Evolutionary conservation across 1,284 basidiomycete genomes (phyloP), one percentile per base, ranked within the genome.

Genomic region (Puccinia hordei): DNA sequence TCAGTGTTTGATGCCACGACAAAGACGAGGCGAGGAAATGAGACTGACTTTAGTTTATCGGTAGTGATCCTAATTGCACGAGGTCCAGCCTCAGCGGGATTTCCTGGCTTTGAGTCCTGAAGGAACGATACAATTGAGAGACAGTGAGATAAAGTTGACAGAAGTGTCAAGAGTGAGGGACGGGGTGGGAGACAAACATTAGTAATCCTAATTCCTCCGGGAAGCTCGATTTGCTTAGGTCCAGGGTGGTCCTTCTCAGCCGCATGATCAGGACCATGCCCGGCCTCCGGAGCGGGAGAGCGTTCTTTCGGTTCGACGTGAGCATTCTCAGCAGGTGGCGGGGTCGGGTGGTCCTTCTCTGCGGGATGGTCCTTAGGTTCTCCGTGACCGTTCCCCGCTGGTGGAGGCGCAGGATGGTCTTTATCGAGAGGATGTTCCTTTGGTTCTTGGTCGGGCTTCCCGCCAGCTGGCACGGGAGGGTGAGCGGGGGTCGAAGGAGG

Each of bases 41-140:
- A 63, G 61, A 63, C 61, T 5, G 17, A 63, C 35, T 63, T 63
- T 33, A 63, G 33, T 41, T 63, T 63, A 35, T 63, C 61, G 35
- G 35, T 33, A 2, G 61, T 63, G 35, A 63, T 63, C 30, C 61
- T 30, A 19, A 63, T 63, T 38, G 27, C 22, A 24, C 24, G 53
- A 55, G 53, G 53, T 55, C 53, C 53, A 55, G 53, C 53, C n/a
- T 55, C 61, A 17, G 61, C 35, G 2, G 61, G 33, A 8, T 63
- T 63, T 30, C 61, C 61, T 4, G 35, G 9, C 30, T 63, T 63
- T 17, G 61, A 17, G 35, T 63, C 61, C 61, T 63, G 19, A 35
- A 59, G 9, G 27, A 17, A 33, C 12, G 27, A 33, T 12, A 33
- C 12, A 9, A 33, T 59, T 19, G 57, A 19, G 35, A 15, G 15